phyloP scores from a whole-genome alignment of 2,329 filamentous ascomycete species.

The Echinosphaeria canescens region DNA sequence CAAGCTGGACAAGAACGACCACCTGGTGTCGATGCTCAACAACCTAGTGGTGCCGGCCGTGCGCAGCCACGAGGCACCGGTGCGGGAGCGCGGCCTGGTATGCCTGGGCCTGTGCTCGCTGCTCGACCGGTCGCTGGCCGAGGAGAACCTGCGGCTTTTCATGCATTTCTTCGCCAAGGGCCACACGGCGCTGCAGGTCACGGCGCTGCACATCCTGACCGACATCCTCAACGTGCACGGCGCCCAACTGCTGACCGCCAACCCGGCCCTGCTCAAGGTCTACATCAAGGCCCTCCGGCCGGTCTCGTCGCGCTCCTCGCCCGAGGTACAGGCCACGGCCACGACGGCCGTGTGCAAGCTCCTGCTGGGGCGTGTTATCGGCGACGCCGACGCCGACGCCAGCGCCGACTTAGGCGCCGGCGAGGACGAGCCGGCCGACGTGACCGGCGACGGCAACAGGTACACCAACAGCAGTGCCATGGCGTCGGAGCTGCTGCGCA shows the following conservation, averaged over 20 bases:
- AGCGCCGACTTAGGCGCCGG: too few species aligned
- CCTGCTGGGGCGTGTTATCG: constrained; percentile 59
- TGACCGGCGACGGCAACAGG: too few species aligned
- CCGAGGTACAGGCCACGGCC: constrained; percentile 61
- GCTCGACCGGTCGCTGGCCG: constrained; percentile 74
- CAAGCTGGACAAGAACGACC: constrained; percentile 70
- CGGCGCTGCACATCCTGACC: constrained; percentile 74
- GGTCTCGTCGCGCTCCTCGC: constrained; percentile 40
- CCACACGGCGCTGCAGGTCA: constrained; percentile 73
- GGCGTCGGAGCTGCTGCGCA: constrained; percentile 58
- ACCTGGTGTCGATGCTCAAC: constrained; percentile 95
- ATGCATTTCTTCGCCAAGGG: constrained; percentile 93
- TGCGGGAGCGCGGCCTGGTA: constrained; percentile 73
- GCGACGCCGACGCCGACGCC: constrained; percentile 35
- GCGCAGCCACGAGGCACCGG: constrained; percentile 76
- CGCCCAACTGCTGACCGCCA: constrained; percentile 46
- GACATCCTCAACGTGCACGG: constrained; percentile 87
- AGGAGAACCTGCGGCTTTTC: constrained; percentile 82
- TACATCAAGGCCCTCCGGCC: constrained; percentile 65
- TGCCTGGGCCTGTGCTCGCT: constrained; percentile 84
- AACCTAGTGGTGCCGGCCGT: constrained; percentile 92
- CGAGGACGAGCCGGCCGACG: too few species aligned
- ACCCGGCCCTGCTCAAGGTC: constrained; percentile 59
- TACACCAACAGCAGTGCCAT: too few species aligned
- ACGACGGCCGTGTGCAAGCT: constrained; percentile 72